Base-by-base conservation (phyloP, 116 monocot species). In the Dioscorea cayenensis region DNA sequence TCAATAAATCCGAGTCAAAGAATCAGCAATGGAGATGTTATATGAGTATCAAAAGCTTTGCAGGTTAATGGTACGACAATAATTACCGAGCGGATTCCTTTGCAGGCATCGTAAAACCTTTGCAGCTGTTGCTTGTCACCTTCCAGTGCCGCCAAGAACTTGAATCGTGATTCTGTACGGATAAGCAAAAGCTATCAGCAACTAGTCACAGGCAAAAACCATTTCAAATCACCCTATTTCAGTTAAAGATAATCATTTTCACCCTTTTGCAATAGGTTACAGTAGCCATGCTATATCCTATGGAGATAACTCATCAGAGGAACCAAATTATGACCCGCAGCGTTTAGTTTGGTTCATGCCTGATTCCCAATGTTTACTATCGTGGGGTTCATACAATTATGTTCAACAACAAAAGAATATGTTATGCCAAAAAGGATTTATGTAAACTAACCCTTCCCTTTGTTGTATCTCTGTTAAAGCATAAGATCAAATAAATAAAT, bases 91-190 rank as follows among this genome's bases (percentile, higher is more conserved):
- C 67, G 1, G 18, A 79, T 71, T 60, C 91, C 95, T 52, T 73
- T 83, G 60, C 89, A 95, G 64, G 86, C 86, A 89, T 81, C 72
- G 25, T 83, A 89, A 66, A 95, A 80, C 71, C 61, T 72, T 60
- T 71, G 69, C 51, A 91, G 32, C 79, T 96, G 92, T 51, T 87
- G 87, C 66, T 84, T 92, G 73, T 96, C 92, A 71, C 96, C 92
- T 84, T 90, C 89, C 65, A 64, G 65, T 75, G 75, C 92, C 51
- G 96, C 77, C 36, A 86, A 82, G 66, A 96, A 78, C 60, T 82
- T 92, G 70, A 78, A 86, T 72, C 78, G 75, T 78, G 79, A 66
- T 72, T 75, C 95, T 95, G 84, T 3, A 37, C 50, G 25, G 21
- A 68, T n/a, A 73, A 78, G 48, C 4, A 69, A 50, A 51, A 25